Percentiles rank a stretch among this genome's conserved stretches.
Conservation (phyloP, 208 protist genomes). For the Trypanosoma cruzi region DNA sequence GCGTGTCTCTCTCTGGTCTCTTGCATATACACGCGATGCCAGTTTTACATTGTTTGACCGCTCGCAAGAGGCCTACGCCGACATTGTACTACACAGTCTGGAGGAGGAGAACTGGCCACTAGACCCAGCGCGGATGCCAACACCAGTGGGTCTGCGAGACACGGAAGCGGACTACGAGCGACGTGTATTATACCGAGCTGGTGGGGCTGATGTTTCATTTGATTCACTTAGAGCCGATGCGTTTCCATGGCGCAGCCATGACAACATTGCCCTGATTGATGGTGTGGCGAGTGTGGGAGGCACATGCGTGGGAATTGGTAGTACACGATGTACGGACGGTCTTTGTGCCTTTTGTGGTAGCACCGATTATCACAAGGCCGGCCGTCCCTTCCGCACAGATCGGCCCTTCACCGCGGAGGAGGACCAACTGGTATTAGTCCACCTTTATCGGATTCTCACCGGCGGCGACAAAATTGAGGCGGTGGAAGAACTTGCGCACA, state of each 20-base stretch:
- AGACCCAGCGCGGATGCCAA: background rate
- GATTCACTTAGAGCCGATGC: constrained; percentile 34
- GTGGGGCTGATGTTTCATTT: constrained; percentile 28
- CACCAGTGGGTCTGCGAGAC: constrained; percentile 29
- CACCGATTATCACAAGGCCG: constrained; percentile 50
- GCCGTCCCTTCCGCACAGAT: constrained; percentile 35
- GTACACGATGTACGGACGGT: constrained; percentile 41
- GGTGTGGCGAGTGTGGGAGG: constrained; percentile 74
- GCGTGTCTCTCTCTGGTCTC: constrained; percentile 49
- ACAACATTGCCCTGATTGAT: constrained; percentile 81
- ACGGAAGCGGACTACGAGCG: constrained; percentile 22
- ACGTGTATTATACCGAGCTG: constrained; percentile 10
- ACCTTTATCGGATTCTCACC: constrained; percentile 67
- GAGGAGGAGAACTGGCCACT: constrained; percentile 51
- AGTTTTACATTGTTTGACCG: constrained; percentile 58
- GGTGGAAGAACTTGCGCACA: constrained; percentile 62
- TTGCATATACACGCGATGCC: constrained; percentile 42
- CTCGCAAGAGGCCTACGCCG: constrained; percentile 39
- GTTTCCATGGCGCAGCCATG: constrained; percentile 65
- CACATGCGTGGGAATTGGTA: constrained; percentile 66
- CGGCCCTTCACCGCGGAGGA: constrained; percentile 68
- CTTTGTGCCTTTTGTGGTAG: constrained; percentile 67
- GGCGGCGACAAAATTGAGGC: constrained; percentile 65
- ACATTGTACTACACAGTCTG: constrained; percentile 49
- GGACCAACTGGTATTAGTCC: constrained; percentile 62